Percentiles rank a stretch among this genome's conserved stretches.
Evolutionary conservation across 306 rosid genomes (phyloP).

Genomic region (Vachellia pachyceras): DNA sequence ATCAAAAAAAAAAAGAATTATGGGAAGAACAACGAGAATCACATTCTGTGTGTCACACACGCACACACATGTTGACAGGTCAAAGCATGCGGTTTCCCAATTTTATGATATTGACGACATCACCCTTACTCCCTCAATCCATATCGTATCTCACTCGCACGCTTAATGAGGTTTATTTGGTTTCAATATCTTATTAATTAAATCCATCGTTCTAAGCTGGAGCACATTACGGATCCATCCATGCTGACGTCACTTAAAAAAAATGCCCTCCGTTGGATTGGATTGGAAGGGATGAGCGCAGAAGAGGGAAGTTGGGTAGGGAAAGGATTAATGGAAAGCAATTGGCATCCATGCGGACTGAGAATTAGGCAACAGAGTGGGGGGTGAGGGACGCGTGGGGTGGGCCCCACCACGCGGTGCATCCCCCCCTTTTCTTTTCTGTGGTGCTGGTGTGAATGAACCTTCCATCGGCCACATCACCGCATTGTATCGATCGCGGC

Average conservation of each 20-base stretch:
- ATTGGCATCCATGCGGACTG: neutral
- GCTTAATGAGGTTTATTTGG: too few species aligned
- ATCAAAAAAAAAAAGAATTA: too few species aligned
- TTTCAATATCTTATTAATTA: too few species aligned
- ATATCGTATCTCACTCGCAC: too few species aligned
- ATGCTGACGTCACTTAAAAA: too few species aligned
- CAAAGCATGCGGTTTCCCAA: constrained; percentile 29
- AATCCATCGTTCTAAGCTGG: too few species aligned
- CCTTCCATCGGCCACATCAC: neutral
- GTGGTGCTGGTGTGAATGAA: neutral
- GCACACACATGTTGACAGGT: neutral
- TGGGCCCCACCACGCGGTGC: neutral
- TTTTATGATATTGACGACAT: neutral
- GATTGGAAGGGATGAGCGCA: too few species aligned
- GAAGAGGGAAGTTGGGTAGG: neutral
- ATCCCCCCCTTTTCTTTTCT: neutral
- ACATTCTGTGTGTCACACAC: too few species aligned
- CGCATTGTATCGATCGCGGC: neutral
- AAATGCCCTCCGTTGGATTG: too few species aligned
- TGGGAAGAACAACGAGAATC: too few species aligned
- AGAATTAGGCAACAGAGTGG: neutral
- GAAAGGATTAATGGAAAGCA: neutral
- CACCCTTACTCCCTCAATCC: neutral
- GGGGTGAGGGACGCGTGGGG: neutral
- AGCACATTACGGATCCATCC: too few species aligned